Base-by-base conservation (phyloP, 176 grass and related monocot species). In the Rhipidocladum racemiflorum region DNA sequence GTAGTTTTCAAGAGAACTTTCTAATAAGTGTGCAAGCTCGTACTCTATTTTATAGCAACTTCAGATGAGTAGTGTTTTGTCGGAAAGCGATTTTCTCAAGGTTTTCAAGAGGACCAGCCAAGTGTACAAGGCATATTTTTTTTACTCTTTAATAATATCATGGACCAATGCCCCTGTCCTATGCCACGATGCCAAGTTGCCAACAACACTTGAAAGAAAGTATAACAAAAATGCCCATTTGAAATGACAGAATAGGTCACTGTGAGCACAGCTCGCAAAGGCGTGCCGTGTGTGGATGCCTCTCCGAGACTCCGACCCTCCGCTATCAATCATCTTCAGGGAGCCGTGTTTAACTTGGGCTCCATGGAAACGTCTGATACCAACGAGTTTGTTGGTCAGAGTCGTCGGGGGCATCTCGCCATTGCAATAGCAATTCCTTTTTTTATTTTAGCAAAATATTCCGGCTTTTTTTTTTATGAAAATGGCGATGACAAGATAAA, bases 221-320 rank as follows among this genome's bases (percentile, higher is more conserved):
- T 14, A 25, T 34, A 46, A 24, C 54, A 46, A 44, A n/a, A 45
- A 16, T 5, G 14, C 51, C 24, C 5, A 6, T 1, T 13, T 21
- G 71, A 76, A 69, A 38, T 17, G 85, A 76, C 49, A 32, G 4
- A 17, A 66, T 8, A 1, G 59, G 23, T 27, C 69, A 54, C 15
- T 68, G 70, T 18, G 74, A 76, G 40, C 38, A 62, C 79, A 55
- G 29, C 79, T 43, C 85, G 63, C 69, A 59, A 42, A 30, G 54
- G 6, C 72, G 79, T 83, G 81, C 59, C 59, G 64, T 63, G 28
- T 30, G 15, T 28, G 34, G 42, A 25, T 40, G n/a, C 48, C n/a
- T 11, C 43, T 53, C 43, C 14, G 27, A 9, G 7, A 15, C 42
- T 0, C 51, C 14, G 27, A 9, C 12, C 15, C 42, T 0, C 51